Evolutionary conservation across 1,139 yeast genomes (phyloP).

Genomic region (Taphrina populina): DNA sequence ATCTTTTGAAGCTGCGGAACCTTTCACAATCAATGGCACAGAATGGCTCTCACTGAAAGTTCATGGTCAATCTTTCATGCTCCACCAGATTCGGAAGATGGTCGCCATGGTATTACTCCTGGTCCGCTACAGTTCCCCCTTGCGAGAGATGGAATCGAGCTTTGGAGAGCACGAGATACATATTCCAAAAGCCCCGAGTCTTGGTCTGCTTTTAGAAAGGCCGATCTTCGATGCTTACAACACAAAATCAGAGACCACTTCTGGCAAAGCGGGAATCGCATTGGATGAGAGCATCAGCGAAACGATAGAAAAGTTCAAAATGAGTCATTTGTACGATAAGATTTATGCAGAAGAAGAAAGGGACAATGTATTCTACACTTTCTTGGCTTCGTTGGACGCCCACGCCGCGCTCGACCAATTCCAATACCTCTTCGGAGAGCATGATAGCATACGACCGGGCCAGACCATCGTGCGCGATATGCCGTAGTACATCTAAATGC

Average conservation of each 20-base stretch:
- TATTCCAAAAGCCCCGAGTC: conserved; percentile 96
- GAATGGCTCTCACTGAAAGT: conserved; percentile 96
- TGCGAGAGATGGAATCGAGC: conserved; percentile 71
- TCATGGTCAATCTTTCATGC: conserved; percentile 97
- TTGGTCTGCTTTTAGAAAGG: conserved; percentile 82
- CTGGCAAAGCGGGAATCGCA: conserved; percentile 42
- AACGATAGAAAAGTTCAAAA: conserved; percentile 56
- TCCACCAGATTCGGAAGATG: conserved; percentile 97
- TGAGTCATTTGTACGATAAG: conserved; percentile 84
- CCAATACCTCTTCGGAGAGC: conserved; percentile 10
- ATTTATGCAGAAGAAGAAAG: conserved; percentile 83
- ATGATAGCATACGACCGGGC: no score
- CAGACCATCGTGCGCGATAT: no score
- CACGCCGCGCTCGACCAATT: conserved; percentile 15
- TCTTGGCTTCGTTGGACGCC: conserved; percentile 16
- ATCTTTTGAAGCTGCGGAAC: conserved; percentile 75
- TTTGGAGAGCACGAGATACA: conserved; percentile 72
- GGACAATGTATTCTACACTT: conserved; percentile 55
- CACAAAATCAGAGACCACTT: conserved; percentile 39
- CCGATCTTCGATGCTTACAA: conserved; percentile 92
- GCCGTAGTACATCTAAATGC: no score
- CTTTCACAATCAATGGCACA: conserved; percentile 86
- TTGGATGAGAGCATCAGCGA: conserved; percentile 77
- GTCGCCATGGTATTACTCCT: conserved; percentile 90
- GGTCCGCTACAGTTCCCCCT: conserved; percentile 81